Conservation (phyloP, 164 flowering plant species). For the Stephania cephalantha region DNA sequence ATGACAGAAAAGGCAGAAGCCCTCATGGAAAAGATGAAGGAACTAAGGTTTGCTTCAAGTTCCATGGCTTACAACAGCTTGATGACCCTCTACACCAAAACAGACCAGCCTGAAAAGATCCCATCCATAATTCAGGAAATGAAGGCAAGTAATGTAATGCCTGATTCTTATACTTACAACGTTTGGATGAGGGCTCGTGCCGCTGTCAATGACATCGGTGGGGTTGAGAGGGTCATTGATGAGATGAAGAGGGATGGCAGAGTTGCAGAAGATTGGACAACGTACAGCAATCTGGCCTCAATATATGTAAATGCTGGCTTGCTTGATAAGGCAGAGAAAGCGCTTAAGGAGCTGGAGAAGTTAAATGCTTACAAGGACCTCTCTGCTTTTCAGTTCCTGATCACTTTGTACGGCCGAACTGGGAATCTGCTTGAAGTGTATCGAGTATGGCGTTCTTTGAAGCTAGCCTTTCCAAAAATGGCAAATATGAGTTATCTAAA, state of each 20-base stretch:
- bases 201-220: constrained; percentile 62
- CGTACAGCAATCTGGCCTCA: constrained; percentile 86
- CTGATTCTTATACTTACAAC: constrained; percentile 67
- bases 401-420: constrained; percentile 67
- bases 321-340: constrained; percentile 69
- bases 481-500: constrained; percentile 75
- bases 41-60: constrained; percentile 47
- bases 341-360: constrained; percentile 82
- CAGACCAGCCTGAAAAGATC: constrained; percentile 55
- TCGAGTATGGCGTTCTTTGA: constrained; percentile 86
- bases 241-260: constrained; percentile 90
- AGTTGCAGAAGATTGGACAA: constrained; percentile 83
- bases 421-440: constrained; percentile 76
- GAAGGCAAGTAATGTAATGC: constrained; percentile 57
- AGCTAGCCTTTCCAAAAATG: constrained; percentile 65
- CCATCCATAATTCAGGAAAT: constrained; percentile 72
- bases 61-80: constrained; percentile 88
- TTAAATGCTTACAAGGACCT: constrained; percentile 42
- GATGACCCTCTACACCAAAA: constrained; percentile 77
- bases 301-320: constrained; percentile 73
- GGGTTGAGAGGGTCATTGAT: constrained; percentile 82
- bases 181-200: constrained; percentile 95
- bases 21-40: constrained; percentile 88
- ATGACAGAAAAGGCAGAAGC: constrained; percentile 83
- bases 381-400: constrained; percentile 67